A percentile compares a stretch with the other conserved stretches of the same genome.
These are phyloP conservation scores for Aureobasidium vineae DNA, from an alignment of 2,329 filamentous ascomycete species.

Conservation along the genomic window DNA sequence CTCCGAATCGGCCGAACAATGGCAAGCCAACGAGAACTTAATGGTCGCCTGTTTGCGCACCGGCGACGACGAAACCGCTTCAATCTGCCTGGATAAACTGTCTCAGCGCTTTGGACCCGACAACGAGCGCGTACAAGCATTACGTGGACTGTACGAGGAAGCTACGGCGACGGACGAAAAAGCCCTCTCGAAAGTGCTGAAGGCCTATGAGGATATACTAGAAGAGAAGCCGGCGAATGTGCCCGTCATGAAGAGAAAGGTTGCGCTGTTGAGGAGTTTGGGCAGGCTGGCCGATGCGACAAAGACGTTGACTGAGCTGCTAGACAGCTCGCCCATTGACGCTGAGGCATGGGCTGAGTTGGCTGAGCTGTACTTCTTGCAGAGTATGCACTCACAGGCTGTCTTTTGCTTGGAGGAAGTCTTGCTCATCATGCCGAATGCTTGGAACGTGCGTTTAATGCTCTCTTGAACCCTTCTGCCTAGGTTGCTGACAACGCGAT, in stretches of 20 bases:
- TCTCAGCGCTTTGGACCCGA: conserved; percentile 74
- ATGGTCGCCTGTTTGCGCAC: conserved; percentile 80
- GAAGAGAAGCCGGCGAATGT: conserved; percentile 74
- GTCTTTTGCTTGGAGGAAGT: conserved; percentile 91
- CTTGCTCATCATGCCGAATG: conserved; percentile 79
- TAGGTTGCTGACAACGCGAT: neutral
- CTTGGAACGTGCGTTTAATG: conserved; percentile 75
- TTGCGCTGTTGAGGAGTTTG: conserved; percentile 74
- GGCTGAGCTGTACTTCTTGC: conserved; percentile 77
- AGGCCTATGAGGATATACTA: conserved; percentile 74
- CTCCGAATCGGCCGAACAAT: conserved; percentile 73
- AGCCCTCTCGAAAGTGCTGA: conserved; percentile 67
- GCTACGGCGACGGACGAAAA: conserved; percentile 67
- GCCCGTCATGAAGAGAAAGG: conserved; percentile 78
- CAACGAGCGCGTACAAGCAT: conserved; percentile 83
- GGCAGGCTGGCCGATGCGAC: conserved; percentile 71
- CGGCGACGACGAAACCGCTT: conserved; percentile 76
- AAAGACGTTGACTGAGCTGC: conserved; percentile 66
- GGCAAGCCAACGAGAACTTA: conserved; percentile 84
- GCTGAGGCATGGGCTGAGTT: conserved; percentile 92
- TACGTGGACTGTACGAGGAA: conserved; percentile 81
- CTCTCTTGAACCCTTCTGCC: neutral
- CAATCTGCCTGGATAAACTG: conserved; percentile 70
- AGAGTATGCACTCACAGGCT: conserved; percentile 77
- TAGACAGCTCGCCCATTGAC: conserved; percentile 85